phyloP scores from a whole-genome alignment of 2,329 filamentous ascomycete species.

The Botrytis aclada region DNA sequence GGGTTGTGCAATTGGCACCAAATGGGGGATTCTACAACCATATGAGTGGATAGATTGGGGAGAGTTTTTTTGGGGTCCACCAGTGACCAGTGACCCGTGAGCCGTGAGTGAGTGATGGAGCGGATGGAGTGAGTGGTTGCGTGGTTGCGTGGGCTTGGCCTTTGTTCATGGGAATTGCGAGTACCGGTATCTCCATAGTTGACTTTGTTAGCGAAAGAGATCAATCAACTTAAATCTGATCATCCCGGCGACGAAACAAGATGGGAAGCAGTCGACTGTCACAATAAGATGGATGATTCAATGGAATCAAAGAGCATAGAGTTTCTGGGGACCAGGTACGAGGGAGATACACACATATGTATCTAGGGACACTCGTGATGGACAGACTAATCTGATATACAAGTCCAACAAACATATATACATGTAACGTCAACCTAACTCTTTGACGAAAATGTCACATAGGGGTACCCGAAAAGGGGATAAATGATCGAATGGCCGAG shows the following conservation, averaged over 20 bases:
- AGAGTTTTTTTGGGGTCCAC: neutral
- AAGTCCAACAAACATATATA: neutral
- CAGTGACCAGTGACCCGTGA: too few relatives aligned
- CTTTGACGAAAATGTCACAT: neutral
- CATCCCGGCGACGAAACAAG: neutral
- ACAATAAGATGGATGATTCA: neutral
- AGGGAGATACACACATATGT: too few relatives aligned
- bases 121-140: neutral
- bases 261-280: neutral
- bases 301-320: neutral
- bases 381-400: too few relatives aligned
- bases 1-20: conserved; percentile 16
- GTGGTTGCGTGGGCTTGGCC: too few relatives aligned
- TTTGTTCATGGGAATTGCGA: neutral
- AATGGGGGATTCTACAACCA: too few relatives aligned
- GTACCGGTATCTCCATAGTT: neutral
- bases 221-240: neutral
- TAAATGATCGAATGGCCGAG: neutral
- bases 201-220: neutral
- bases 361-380: too few relatives aligned
- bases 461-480: neutral
- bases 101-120: neutral
- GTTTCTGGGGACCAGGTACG: too few relatives aligned
- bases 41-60: conserved; percentile 8
- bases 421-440: neutral